phyloP scores from a whole-genome alignment of 257 asterid genomes.

The Mentha longifolia region DNA sequence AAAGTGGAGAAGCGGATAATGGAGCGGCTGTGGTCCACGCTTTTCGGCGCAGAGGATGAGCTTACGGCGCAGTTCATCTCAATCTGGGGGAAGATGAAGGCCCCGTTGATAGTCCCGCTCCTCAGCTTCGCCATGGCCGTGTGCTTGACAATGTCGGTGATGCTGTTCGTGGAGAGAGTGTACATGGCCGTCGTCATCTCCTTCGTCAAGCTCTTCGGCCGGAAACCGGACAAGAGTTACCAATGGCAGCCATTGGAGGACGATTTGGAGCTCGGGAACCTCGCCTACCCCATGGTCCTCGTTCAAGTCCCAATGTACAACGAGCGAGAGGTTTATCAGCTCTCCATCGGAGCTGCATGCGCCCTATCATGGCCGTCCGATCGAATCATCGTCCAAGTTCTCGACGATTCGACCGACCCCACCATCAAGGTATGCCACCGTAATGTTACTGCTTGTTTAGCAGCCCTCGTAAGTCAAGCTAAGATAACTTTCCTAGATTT shows the following conservation, averaged over 20 bases:
- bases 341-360: constrained; percentile 96
- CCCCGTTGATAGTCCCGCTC: constrained; percentile 74
- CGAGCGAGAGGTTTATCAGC: constrained; percentile 92
- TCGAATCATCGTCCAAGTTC: constrained; percentile 82
- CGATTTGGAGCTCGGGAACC: constrained; percentile 81
- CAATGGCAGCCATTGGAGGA: constrained; percentile 82
- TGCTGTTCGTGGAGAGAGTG: constrained; percentile 86
- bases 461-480: too few relatives aligned
- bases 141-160: constrained; percentile 75
- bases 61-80: constrained; percentile 47
- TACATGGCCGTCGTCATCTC: constrained; percentile 77
- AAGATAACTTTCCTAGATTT: too few relatives aligned
- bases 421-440: constrained; percentile 50
- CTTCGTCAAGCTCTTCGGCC: constrained; percentile 60
- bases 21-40: constrained; percentile 48
- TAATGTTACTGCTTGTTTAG: too few relatives aligned
- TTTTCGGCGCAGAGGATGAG: constrained; percentile 51
- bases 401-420: constrained; percentile 92
- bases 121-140: constrained; percentile 51
- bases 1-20: constrained; percentile 27
- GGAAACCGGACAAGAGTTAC: constrained; percentile 70
- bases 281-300: constrained; percentile 78
- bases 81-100: constrained; percentile 72
- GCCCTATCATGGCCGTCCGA: constrained; percentile 94
- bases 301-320: constrained; percentile 99